Conservation (phyloP, 2,329 filamentous ascomycete genomes). For the Ophiosphaerella korrae region DNA sequence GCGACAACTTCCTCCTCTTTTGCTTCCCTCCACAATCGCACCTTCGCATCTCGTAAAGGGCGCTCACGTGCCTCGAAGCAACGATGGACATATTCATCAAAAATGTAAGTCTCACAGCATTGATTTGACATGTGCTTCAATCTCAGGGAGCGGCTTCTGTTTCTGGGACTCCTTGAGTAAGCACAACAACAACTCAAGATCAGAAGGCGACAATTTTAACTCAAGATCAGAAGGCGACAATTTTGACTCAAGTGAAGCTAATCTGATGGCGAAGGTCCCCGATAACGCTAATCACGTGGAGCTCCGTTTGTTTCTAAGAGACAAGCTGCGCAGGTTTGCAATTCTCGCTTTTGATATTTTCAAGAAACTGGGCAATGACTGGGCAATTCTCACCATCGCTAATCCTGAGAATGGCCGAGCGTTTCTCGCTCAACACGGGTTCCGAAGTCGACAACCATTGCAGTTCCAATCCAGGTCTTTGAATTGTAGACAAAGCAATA, state of each 20-base stretch:
- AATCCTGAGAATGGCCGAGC: conserved; percentile 44
- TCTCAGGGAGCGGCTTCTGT: too few relatives aligned
- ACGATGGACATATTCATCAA: conserved; percentile 34
- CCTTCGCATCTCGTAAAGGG: background rate
- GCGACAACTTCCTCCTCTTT: background rate
- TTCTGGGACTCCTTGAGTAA: too few relatives aligned
- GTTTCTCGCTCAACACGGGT: conserved; percentile 51
- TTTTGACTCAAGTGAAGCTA: background rate
- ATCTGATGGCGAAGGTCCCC: conserved; percentile 40
- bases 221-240: too few relatives aligned
- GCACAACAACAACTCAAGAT: too few relatives aligned
- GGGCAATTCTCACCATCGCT: conserved; percentile 56
- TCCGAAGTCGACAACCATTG: conserved; percentile 14
- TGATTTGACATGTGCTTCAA: background rate
- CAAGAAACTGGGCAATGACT: conserved; percentile 43
- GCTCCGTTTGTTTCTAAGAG: conserved; percentile 48
- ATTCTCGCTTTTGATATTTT: conserved; percentile 53
- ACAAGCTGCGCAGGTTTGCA: conserved; percentile 44
- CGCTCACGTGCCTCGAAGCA: background rate
- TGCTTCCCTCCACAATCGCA: background rate
- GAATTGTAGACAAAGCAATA: conserved; percentile 19
- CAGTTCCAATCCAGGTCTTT: conserved; percentile 15
- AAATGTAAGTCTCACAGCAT: conserved; percentile 17
- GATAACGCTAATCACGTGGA: conserved; percentile 49
- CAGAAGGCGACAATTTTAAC: too few relatives aligned